Percentiles rank a stretch among this genome's conserved stretches.
Evolutionary conservation across 139 green algal species (phyloP).

Genomic region (Tetradesmus obliquus): DNA sequence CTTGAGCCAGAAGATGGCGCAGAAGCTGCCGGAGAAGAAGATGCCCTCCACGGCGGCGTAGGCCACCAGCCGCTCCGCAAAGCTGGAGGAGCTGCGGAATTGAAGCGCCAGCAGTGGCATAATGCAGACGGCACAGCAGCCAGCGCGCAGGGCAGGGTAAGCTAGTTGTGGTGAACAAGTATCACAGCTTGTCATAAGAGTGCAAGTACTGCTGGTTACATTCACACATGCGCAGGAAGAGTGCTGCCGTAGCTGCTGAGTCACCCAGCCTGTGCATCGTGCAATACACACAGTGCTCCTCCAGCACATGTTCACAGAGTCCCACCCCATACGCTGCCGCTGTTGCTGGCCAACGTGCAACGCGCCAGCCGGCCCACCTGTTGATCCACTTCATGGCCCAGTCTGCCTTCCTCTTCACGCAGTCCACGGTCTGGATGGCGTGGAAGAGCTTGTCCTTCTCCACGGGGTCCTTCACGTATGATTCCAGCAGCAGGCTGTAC

Average conservation of each 20-base stretch:
- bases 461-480: slow-evolving; percentile 95
- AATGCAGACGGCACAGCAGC: too few species aligned
- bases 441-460: slow-evolving; percentile 91
- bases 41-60: slow-evolving; percentile 99
- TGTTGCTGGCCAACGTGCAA: neutral
- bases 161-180: too few species aligned
- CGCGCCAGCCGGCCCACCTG: slow-evolving; percentile 54
- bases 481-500: slow-evolving; percentile 98
- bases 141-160: too few species aligned
- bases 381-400: slow-evolving; percentile 98
- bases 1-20: slow-evolving; percentile 99
- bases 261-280: too few species aligned
- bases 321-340: too few species aligned
- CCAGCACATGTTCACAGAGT: too few species aligned
- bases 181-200: too few species aligned
- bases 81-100: slow-evolving; percentile 54
- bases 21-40: slow-evolving; percentile 98
- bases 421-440: slow-evolving; percentile 93
- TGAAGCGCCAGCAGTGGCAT: too few species aligned
- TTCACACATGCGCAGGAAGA: too few species aligned
- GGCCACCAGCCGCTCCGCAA: slow-evolving; percentile 94
- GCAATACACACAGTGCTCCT: too few species aligned
- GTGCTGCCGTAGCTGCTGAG: too few species aligned
- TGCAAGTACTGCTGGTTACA: too few species aligned
- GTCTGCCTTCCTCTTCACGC: slow-evolving; percentile 95